phyloP scores from a whole-genome alignment of 2,329 filamentous ascomycete species.

The Lecanicillium sp. region DNA sequence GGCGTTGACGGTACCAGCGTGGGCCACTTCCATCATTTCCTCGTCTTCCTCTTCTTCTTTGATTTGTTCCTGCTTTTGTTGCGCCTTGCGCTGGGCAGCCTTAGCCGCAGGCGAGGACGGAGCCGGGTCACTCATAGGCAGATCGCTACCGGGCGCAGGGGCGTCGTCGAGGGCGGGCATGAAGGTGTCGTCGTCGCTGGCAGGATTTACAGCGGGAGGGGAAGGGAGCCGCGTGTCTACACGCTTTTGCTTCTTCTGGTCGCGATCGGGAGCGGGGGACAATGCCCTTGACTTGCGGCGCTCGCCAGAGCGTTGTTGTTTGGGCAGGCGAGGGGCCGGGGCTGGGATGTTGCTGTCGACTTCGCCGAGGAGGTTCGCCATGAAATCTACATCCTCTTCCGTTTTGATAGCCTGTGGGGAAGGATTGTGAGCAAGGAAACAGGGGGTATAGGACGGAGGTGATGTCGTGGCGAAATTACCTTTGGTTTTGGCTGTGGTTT shows the following conservation, averaged over 20 bases:
- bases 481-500: slow-evolving; percentile 70
- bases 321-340: slow-evolving; percentile 48
- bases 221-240: slow-evolving; percentile 41
- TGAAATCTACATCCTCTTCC: slow-evolving; percentile 82
- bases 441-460: slow-evolving; percentile 7
- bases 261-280: slow-evolving; percentile 59
- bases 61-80: slow-evolving; percentile 31
- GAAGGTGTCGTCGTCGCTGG: slow-evolving; percentile 50
- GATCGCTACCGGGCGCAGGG: slow-evolving; percentile 30
- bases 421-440: slow-evolving; percentile 7
- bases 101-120: slow-evolving; percentile 84
- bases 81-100: slow-evolving; percentile 63
- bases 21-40: slow-evolving; percentile 79
- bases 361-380: slow-evolving; percentile 76
- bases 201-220: slow-evolving; percentile 29
- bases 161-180: slow-evolving; percentile 57
- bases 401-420: slow-evolving; percentile 59
- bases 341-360: slow-evolving; percentile 67
- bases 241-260: slow-evolving; percentile 49
- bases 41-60: slow-evolving; percentile 74
- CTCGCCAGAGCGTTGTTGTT: slow-evolving; percentile 62
- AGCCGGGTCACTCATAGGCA: slow-evolving; percentile 78
- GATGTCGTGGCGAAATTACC: slow-evolving; percentile 39
- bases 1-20: slow-evolving; percentile 60
- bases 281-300: slow-evolving; percentile 73